Evolutionary conservation across 2,329 filamentous ascomycete species (phyloP).

Genomic region (Didymella keratinophila): DNA sequence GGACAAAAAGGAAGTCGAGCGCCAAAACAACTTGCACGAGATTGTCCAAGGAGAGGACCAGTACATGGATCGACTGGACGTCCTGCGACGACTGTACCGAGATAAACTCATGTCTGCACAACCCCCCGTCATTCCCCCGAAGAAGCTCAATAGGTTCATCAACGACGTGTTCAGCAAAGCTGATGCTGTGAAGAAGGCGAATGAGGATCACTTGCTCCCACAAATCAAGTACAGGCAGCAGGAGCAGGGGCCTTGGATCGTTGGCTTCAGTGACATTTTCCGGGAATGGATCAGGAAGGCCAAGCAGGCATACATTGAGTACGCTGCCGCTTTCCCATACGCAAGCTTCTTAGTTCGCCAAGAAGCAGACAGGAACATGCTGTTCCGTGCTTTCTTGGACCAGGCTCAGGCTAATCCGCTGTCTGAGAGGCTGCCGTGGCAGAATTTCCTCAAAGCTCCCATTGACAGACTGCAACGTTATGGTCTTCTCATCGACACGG

Average conservation of each 20-base stretch:
- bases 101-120: conserved; percentile 77
- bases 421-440: conserved; percentile 87
- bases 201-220: conserved; percentile 89
- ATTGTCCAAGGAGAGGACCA: conserved; percentile 92
- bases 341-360: conserved; percentile 84
- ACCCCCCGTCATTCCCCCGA: conserved; percentile 81
- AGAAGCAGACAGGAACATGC: conserved; percentile 82
- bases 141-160: conserved; percentile 80
- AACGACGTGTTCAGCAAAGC: conserved; percentile 88
- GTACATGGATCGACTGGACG: conserved; percentile 88
- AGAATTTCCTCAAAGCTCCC: conserved; percentile 90
- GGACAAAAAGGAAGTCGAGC: conserved; percentile 85
- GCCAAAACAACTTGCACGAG: conserved; percentile 94
- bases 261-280: conserved; percentile 96
- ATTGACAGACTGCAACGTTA: conserved; percentile 94
- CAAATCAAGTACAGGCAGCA: conserved; percentile 97
- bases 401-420: conserved; percentile 78
- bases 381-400: conserved; percentile 87
- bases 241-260: conserved; percentile 94
- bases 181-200: conserved; percentile 86
- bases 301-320: conserved; percentile 86
- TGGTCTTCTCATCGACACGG: conserved; percentile 79
- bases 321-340: conserved; percentile 85
- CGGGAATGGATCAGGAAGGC: conserved; percentile 98
- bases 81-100: conserved; percentile 84